Evolutionary conservation across 2,329 filamentous ascomycete species (phyloP).

Genomic region (Mollisia scopiformis): DNA sequence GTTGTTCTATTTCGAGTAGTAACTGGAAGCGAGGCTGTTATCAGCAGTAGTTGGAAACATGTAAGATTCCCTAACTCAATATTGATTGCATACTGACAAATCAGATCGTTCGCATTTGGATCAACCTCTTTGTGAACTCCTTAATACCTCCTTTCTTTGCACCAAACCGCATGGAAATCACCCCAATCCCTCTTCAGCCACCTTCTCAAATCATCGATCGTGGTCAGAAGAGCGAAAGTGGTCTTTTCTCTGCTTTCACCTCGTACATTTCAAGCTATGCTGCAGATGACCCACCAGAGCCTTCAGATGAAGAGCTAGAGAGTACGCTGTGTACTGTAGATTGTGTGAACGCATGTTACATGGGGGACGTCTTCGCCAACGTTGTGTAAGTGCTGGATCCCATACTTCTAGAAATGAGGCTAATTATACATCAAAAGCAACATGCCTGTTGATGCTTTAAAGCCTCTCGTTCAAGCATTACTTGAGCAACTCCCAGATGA

Average conservation of each 20-base stretch:
- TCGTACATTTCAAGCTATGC: conserved; percentile 99
- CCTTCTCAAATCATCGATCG: conserved; percentile 93
- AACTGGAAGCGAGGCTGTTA: conserved; percentile 78
- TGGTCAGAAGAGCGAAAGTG: conserved; percentile 77
- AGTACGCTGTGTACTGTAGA: conserved; percentile 94
- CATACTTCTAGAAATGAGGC: neutral
- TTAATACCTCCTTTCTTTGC: conserved; percentile 81
- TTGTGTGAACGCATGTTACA: conserved; percentile 87
- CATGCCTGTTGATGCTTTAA: conserved; percentile 61
- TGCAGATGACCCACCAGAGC: conserved; percentile 95
- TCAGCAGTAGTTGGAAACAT: conserved; percentile 77
- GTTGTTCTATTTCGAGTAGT: conserved; percentile 95
- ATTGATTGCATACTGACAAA: conserved; percentile 40
- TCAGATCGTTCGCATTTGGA: conserved; percentile 86
- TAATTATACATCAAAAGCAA: conserved; percentile 48
- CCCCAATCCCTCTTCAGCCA: conserved; percentile 84
- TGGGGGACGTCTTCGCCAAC: conserved; percentile 81
- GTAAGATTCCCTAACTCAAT: conserved; percentile 51
- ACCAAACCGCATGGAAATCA: conserved; percentile 69
- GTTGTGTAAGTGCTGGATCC: conserved; percentile 62
- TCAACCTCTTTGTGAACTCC: conserved; percentile 96
- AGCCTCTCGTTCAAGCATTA: conserved; percentile 70
- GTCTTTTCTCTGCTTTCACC: conserved; percentile 91
- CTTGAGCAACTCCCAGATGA: conserved; percentile 88
- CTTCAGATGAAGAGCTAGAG: conserved; percentile 94